These are phyloP conservation scores for Rhodosporidiobolus sp. DNA, from an alignment of 768 basidiomycete species.

Conservation along the genomic window DNA sequence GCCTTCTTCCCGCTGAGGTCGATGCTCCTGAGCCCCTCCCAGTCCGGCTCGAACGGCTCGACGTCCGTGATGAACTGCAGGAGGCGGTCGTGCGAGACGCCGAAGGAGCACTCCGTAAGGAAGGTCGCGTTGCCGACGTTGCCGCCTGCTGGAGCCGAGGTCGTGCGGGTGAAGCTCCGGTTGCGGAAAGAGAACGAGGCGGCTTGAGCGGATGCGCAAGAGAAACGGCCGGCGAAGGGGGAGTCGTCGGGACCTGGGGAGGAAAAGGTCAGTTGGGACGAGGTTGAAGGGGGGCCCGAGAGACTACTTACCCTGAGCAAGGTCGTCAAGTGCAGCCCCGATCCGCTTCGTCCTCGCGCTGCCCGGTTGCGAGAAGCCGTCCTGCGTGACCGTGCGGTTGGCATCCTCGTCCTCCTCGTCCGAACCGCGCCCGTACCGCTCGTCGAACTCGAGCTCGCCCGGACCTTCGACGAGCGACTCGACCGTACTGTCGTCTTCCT, in stretches of 20 bases:
- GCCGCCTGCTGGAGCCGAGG: neutral
- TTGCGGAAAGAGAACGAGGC: conserved; percentile 1
- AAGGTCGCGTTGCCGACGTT: conserved; percentile 59
- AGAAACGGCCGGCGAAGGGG: neutral
- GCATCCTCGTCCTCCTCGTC: conserved; percentile 40
- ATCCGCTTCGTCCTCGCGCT: conserved; percentile 78
- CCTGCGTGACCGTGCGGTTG: conserved; percentile 15
- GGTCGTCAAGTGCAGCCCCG: conserved; percentile 69
- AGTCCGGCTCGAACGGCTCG: conserved; percentile 88
- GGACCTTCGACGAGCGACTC: conserved; percentile 3
- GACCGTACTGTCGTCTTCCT: conserved; percentile 47
- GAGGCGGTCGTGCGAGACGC: conserved; percentile 82
- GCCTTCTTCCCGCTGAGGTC: conserved; percentile 69
- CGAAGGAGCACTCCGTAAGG: conserved; percentile 95
- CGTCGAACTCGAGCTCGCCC: conserved; percentile 40
- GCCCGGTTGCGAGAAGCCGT: conserved; percentile 47
- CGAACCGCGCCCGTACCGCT: neutral
- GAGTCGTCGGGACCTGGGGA: conserved; percentile 3
- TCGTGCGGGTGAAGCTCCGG: conserved; percentile 32
- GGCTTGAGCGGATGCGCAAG: neutral
- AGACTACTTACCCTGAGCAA: conserved; percentile 61
- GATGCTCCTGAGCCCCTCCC: conserved; percentile 74
- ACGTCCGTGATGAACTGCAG: conserved; percentile 91
- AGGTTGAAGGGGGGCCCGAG: too few relatives aligned
- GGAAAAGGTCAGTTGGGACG: neutral